These are phyloP conservation scores for Angophora floribunda DNA, from an alignment of 345 rosid species.

Conservation along the genomic window DNA sequence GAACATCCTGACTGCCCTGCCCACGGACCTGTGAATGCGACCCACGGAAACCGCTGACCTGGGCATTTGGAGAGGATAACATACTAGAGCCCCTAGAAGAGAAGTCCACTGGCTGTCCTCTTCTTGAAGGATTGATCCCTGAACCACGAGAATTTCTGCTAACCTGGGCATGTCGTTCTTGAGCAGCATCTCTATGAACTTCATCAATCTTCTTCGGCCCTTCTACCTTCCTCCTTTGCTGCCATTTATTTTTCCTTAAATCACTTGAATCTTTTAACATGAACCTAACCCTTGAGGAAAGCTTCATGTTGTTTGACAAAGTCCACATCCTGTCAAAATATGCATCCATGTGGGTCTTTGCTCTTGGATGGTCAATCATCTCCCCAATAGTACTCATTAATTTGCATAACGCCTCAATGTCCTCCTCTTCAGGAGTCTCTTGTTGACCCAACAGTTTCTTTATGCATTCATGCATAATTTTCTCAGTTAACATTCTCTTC, in stretches of 20 bases:
- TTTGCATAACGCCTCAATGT: constrained; percentile 87
- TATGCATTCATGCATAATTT: constrained; percentile 91
- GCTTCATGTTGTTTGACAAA: constrained; percentile 63
- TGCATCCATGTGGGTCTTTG: constrained; percentile 58
- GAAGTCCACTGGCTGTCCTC: constrained; percentile 56
- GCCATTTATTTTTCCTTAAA: constrained; percentile 90
- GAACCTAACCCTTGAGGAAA: constrained; percentile 84
- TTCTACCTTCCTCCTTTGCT: constrained; percentile 97
- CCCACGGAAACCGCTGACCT: constrained; percentile 65
- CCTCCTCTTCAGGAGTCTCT: constrained; percentile 88
- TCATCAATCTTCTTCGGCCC: constrained; percentile 99
- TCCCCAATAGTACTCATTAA: constrained; percentile 93
- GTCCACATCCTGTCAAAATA: constrained; percentile 68
- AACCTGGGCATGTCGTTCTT: constrained; percentile 79
- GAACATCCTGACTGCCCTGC: constrained; percentile 57
- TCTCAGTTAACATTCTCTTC: constrained; percentile 87
- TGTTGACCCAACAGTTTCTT: constrained; percentile 57
- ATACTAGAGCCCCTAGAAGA: constrained; percentile 58
- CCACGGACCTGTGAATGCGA: constrained; percentile 57
- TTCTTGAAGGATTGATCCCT: constrained; percentile 51
- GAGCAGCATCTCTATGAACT: constrained; percentile 97
- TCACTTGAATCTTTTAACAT: constrained; percentile 90
- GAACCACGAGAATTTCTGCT: constrained; percentile 69
- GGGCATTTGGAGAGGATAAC: constrained; percentile 60
- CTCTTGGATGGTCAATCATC: constrained; percentile 67